Evolutionary conservation across 2,329 filamentous ascomycete genomes (phyloP).

Genomic region (Colletotrichum theobromicola): DNA sequence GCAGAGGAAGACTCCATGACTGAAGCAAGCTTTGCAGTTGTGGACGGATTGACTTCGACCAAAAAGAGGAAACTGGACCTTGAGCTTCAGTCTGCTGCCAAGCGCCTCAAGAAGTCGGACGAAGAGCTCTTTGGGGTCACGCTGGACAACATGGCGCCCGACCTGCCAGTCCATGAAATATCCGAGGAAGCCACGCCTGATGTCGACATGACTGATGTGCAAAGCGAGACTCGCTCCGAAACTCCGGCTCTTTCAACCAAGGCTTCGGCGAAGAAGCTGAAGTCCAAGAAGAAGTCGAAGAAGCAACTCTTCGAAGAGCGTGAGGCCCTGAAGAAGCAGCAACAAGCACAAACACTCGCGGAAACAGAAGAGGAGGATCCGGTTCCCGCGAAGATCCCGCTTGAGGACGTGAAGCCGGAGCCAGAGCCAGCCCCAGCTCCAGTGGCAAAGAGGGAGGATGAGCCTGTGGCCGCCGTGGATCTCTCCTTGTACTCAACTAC

Average conservation of each 20-base stretch:
- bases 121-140: slow-evolving; percentile 78
- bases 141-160: slow-evolving; percentile 56
- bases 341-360: slow-evolving; percentile 52
- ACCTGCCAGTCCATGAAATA: slow-evolving; percentile 50
- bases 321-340: slow-evolving; percentile 62
- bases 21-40: slow-evolving; percentile 72
- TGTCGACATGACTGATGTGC: slow-evolving; percentile 50
- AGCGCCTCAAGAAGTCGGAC: slow-evolving; percentile 81
- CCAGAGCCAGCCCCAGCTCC: neutral
- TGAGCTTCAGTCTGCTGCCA: slow-evolving; percentile 72
- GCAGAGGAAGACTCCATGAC: slow-evolving; percentile 72
- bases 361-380: slow-evolving; percentile 24
- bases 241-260: slow-evolving; percentile 51
- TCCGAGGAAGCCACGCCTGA: slow-evolving; percentile 58
- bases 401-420: slow-evolving; percentile 37
- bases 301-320: slow-evolving; percentile 76
- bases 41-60: slow-evolving; percentile 54
- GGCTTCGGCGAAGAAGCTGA: slow-evolving; percentile 63
- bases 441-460: slow-evolving; percentile 37
- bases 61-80: slow-evolving; percentile 79
- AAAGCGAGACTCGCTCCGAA: slow-evolving; percentile 49
- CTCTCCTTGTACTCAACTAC: slow-evolving; percentile 56
- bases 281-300: slow-evolving; percentile 78
- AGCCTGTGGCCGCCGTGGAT: slow-evolving; percentile 33
- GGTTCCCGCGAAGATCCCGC: slow-evolving; percentile 30